Evolutionary conservation across 805 yeast genomes (phyloP), one percentile per base, ranked within the genome.

Genomic region (Kodamaea jinghongensis): DNA sequence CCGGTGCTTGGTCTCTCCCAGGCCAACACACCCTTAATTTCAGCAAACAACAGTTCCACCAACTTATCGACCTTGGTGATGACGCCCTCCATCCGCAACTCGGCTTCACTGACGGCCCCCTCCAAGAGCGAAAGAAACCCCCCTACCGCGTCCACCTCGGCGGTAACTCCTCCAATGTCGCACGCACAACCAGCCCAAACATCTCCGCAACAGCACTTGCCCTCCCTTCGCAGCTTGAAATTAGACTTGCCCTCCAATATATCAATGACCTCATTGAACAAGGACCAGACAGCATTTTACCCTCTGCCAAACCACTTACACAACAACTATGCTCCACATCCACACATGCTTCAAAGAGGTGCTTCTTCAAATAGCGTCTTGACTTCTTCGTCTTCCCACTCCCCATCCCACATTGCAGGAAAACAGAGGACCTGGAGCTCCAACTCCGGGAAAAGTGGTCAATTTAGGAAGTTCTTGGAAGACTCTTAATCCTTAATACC

Each of bases 191-290:
- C 44, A 12, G 30, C 11, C 30, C 47, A 30, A 35, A 41, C 42
- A 23, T 22, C 30, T 37, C 46, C 50, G 23, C 35, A 38, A 12
- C 56, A 48, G 36, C 46, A 52, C 31, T 59, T 76, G 33, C 81
- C 81, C 1, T 69, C 81, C 14, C 56, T 76, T 34, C 56, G 77
- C 36, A 71, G 78, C 27, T 62, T 76, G 51, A 73, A 75, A 39
- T 60, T 76, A 28, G 76, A 72, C 45, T 62, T 75, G 39, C 80
- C 80, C 2, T 65, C 67, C 13, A 72, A 66, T 35, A 51, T 69
- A 12, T 49, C 64, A 4, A 54, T 57, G 46, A 59, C 59, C 12
- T 20, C 23, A 8, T 20, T 20, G 23, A 20, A 20, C 23, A 20
- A 20, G 23, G 23, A 11, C 26, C 31, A 25, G 45, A 25, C 40